Evolutionary conservation across 2,329 filamentous ascomycete species (phyloP), one percentile per base, ranked within the genome.

Genomic region (Ambrosiella beaveri): DNA sequence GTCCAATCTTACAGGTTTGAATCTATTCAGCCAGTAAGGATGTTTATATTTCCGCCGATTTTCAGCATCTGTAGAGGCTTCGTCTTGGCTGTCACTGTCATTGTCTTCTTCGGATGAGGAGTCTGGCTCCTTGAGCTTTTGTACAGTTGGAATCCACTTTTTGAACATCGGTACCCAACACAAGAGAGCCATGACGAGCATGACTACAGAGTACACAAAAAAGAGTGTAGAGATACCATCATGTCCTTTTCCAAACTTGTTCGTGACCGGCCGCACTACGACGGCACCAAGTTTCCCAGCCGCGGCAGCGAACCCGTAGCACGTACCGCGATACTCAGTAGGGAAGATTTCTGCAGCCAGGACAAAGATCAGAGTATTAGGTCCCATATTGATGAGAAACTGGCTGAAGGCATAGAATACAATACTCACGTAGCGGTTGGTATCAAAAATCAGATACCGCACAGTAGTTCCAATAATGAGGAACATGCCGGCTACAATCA

Each of bases 271-370:
- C 13, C 65, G 63, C 13, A 65, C 62, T 5, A 65, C 53, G 7
- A 68, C 62, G 5, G 67, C 66, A 6, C 66, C 67, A 7, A 66
- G 44, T 57, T 68, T 68, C 0, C 67, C 67, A 0, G 61, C 56
- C 4, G 66, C 66, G 7, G 66, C 66, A 2, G 65, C 63, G 36
- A 68, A 59, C 7, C 67, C 67, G 53, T 67, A 66, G 51, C 65
- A 66, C 2, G 65, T 66, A 3, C 65, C 66, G n/a, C 67, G 63
- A 54, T 64, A 66, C 7, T 64, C 63, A 1, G 66, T 66, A 8
- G 66, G 65, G 54, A 65, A 68, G 12, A 68, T 63, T 60, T 69
- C 67, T 27, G 64, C 66, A 0, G 66, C 63, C 35, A 68, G 49
- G 15, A 69, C 63, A 54, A 68, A 68, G 13, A 63, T 66, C 1